Conservation (phyloP, 257 asterid genomes). For the Jacaranda copaia region DNA sequence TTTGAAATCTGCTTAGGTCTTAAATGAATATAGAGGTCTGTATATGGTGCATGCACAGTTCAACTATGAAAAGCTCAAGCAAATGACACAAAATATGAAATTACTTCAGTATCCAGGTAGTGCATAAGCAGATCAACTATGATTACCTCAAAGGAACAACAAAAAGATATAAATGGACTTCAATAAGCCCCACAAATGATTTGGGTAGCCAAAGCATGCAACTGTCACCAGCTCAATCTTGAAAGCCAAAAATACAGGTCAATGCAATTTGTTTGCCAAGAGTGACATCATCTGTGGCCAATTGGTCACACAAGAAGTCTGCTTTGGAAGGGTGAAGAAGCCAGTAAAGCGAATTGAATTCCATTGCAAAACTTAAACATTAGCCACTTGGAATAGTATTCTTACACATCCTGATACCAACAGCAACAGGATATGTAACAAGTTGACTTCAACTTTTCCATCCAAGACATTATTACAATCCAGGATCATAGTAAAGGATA, state of each 20-base stretch:
- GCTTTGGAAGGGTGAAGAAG: background rate
- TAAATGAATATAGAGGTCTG: constrained; percentile 2
- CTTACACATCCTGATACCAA: background rate
- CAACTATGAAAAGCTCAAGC: background rate
- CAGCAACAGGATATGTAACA: background rate
- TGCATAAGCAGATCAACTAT: background rate
- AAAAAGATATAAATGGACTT: background rate
- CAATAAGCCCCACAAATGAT: background rate
- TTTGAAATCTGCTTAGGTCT: background rate
- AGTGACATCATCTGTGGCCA: no score
- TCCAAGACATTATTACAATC: background rate
- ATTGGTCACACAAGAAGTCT: background rate
- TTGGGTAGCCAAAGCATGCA: background rate
- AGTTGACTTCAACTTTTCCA: background rate
- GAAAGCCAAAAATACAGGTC: background rate
- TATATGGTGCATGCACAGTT: constrained; percentile 15
- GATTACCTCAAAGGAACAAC: background rate
- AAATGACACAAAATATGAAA: background rate
- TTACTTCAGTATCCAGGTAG: background rate
- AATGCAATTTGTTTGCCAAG: no score
- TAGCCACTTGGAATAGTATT: background rate
- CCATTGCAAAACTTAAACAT: background rate
- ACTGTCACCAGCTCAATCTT: background rate
- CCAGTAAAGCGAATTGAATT: background rate
- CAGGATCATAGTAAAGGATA: background rate